phyloP scores from a whole-genome alignment of 1,284 basidiomycete genomes.

The Coriolopsis trogii region DNA sequence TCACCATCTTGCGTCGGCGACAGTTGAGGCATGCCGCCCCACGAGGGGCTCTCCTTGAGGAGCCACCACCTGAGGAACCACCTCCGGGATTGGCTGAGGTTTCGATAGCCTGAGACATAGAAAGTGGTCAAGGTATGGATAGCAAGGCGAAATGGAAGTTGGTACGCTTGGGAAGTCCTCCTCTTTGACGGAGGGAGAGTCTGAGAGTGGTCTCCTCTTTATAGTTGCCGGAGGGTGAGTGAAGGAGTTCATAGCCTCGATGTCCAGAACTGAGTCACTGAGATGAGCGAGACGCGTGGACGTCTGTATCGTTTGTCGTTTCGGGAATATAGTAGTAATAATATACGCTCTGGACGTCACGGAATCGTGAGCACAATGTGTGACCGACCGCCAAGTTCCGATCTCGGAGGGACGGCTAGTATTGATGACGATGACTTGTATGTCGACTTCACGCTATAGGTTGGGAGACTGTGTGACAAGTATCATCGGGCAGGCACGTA shows the following conservation, averaged over 20 bases:
- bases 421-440: slow-evolving; percentile 1
- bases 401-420: slow-evolving; percentile 11
- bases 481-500: slow-evolving; percentile 14
- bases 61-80: slow-evolving; percentile 12
- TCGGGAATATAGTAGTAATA: slow-evolving; percentile 2
- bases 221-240: slow-evolving; percentile 3
- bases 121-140: background rate
- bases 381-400: slow-evolving; percentile 10
- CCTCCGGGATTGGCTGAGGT: slow-evolving; percentile 4
- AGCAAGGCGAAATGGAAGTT: background rate
- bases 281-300: slow-evolving; percentile 8
- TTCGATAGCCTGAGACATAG: slow-evolving; percentile 13
- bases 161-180: background rate
- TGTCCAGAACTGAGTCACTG: slow-evolving; percentile 16
- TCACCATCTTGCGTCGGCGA: slow-evolving; percentile 35
- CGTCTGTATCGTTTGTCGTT: background rate
- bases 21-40: slow-evolving; percentile 38
- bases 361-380: no score
- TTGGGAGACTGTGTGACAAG: slow-evolving; percentile 2
- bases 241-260: slow-evolving; percentile 4
- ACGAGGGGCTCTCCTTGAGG: slow-evolving; percentile 33
- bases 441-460: slow-evolving; percentile 3
- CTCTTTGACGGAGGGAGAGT: background rate
- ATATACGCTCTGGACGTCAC: no score
- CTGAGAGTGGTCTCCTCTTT: slow-evolving; percentile 8